Base-by-base conservation (phyloP, 805 yeast species). In the Kuraishia borneana region DNA sequence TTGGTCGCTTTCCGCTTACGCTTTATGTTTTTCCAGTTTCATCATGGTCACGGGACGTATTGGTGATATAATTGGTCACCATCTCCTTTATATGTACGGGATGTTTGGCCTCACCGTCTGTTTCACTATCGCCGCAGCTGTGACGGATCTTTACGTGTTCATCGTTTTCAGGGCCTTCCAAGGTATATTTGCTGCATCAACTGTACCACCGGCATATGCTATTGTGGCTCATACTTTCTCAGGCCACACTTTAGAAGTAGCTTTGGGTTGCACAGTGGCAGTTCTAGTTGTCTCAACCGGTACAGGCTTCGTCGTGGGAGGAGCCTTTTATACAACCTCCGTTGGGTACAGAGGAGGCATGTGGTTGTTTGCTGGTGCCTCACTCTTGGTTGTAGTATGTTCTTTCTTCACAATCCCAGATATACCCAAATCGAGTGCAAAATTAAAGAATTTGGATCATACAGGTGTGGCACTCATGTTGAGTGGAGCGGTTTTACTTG, bases 291-390 rank as follows among this genome's bases (percentile, higher is more conserved):
- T 54, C 18, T 37, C 55, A 21, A 46, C 60, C n/a, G 68, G 68
- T 6, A 22, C 63, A 10, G 72, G 70, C 4, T 41, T 51, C 4
- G 36, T 65, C 6, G 23, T 66, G 2, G 72, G 73, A 21, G 72
- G 73, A 32, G 71, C 66, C 0, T 67, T 66, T 32, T 44, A 60
- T 1, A 35, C 39, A 18, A 47, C 65, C 2, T 26, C 35, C 5
- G 45, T 60, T 33, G 70, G 69, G 1, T 64, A 63, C 41, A 54
- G 56, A 34, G 61, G 61, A 1, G 42, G 58, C 10, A 60, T 57
- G 39, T 66, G 51, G 36, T 51, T 63, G 22, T 48, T 56, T 2
- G 61, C 63, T 48, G 68, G 58, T 2, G 28, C 49, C 3, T 36
- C 53, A 5, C 26, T 47, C 7, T 8, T 50, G 1, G 33, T 45